Evolutionary conservation across 768 basidiomycete genomes (phyloP).

Genomic region (Melanogaster broomeanus): DNA sequence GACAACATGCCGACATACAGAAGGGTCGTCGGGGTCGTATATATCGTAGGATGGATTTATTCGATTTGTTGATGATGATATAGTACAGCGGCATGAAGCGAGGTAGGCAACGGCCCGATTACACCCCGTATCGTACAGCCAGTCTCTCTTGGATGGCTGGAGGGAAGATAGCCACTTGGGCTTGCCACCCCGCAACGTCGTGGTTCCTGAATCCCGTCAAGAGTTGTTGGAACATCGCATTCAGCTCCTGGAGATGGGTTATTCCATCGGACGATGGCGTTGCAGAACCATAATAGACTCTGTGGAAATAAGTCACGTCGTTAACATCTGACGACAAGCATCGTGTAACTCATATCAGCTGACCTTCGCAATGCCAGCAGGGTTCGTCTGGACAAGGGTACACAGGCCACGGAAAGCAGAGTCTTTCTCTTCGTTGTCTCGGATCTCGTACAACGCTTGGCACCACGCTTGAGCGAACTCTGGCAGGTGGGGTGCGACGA

Average conservation of each 20-base stretch:
- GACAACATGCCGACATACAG: slow-evolving; percentile 7
- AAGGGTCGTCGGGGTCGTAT: slow-evolving; percentile 12
- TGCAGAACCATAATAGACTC: slow-evolving; percentile 98
- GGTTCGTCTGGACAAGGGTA: slow-evolving; percentile 92
- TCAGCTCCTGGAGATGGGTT: slow-evolving; percentile 88
- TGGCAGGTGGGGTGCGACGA: slow-evolving; percentile 86
- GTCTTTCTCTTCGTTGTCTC: slow-evolving; percentile 99
- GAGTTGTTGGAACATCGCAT: slow-evolving; percentile 91
- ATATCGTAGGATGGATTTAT: neutral
- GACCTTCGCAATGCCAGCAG: slow-evolving; percentile 90
- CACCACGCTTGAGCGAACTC: slow-evolving; percentile 98
- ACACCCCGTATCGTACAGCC: slow-evolving; percentile 85
- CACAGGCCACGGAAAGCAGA: slow-evolving; percentile 98
- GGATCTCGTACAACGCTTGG: slow-evolving; percentile 94
- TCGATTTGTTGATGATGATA: slow-evolving; percentile 10
- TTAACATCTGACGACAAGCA: slow-evolving; percentile 5
- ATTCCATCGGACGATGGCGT: slow-evolving; percentile 95
- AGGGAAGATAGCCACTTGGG: slow-evolving; percentile 82
- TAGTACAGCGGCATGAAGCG: slow-evolving; percentile 2
- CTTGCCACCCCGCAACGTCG: slow-evolving; percentile 82
- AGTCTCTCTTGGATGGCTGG: slow-evolving; percentile 87
- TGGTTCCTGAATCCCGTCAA: slow-evolving; percentile 89
- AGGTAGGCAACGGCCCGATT: slow-evolving; percentile 18
- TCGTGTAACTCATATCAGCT: slow-evolving; percentile 24
- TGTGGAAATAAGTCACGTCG: slow-evolving; percentile 30